phyloP scores from a whole-genome alignment of 1,284 basidiomycete genomes.

The Wallemia mellicola region DNA sequence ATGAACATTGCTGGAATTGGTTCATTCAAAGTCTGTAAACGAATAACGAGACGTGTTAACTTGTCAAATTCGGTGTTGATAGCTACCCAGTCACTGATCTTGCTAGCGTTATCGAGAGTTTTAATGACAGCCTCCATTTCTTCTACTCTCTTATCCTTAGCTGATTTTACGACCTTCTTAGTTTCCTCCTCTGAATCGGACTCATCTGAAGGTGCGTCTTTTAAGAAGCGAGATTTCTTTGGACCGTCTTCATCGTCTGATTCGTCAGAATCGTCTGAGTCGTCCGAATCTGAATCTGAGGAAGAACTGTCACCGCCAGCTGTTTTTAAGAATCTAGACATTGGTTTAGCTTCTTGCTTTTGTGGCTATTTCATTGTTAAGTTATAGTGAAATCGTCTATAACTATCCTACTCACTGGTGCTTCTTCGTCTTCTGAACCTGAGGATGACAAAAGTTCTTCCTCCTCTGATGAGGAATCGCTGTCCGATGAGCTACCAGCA shows the following conservation, averaged over 20 bases:
- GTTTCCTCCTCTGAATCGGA: constrained; percentile 30
- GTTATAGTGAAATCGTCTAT: too few relatives aligned
- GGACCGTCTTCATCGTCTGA: constrained; percentile 44
- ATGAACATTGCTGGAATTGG: constrained; percentile 68
- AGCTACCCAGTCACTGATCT: constrained; percentile 60
- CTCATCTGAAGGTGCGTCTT: constrained; percentile 21
- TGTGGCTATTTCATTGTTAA: background rate
- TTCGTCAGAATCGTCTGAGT: constrained; percentile 41
- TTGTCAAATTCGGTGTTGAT: constrained; percentile 95
- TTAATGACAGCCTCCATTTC: constrained; percentile 87
- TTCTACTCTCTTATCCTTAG: constrained; percentile 54
- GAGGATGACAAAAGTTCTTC: background rate
- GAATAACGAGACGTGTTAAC: constrained; percentile 58
- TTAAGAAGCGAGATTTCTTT: constrained; percentile 41
- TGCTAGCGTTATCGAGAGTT: constrained; percentile 43
- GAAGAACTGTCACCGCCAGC: constrained; percentile 22
- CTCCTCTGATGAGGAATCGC: background rate
- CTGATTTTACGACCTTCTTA: constrained; percentile 45
- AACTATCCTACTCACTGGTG: background rate
- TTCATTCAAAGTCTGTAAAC: constrained; percentile 60
- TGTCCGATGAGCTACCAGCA: background rate
- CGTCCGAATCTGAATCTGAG: constrained; percentile 15
- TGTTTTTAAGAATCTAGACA: constrained; percentile 69
- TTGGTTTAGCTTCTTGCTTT: constrained; percentile 10
- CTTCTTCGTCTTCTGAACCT: background rate